phyloP scores from a whole-genome alignment of 768 basidiomycete species.

The Boletus patriciae region DNA sequence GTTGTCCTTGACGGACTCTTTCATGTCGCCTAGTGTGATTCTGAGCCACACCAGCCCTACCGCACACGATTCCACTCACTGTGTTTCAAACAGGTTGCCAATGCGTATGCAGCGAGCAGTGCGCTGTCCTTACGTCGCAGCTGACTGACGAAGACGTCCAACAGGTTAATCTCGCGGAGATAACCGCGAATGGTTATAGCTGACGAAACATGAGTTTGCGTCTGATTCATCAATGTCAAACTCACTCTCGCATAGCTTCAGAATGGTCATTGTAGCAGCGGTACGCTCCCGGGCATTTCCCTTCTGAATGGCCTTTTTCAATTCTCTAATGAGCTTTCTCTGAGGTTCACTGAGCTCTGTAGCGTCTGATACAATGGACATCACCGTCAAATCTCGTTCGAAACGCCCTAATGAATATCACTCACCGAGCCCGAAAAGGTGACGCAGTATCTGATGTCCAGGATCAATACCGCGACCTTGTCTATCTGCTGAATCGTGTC shows the following conservation, averaged over 20 bases:
- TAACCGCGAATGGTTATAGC: conserved; percentile 3
- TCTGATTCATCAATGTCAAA: neutral
- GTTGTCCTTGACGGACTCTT: conserved; percentile 5
- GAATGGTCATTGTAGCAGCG: conserved; percentile 22
- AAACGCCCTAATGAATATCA: neutral
- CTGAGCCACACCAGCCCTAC: neutral
- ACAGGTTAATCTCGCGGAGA: conserved; percentile 9
- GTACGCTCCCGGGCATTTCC: conserved; percentile 19
- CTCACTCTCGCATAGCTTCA: conserved; percentile 24
- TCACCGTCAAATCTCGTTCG: neutral
- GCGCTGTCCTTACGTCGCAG: conserved; percentile 15
- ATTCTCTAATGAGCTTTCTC: conserved; percentile 9
- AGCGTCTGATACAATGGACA: conserved; percentile 4
- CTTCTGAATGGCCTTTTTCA: conserved; percentile 1
- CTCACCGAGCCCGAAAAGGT: conserved; percentile 22
- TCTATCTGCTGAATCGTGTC: neutral
- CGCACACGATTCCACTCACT: conserved; percentile 5
- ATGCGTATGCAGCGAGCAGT: conserved; percentile 24
- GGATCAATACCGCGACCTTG: neutral
- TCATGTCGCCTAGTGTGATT: conserved; percentile 14
- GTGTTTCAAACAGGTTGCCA: conserved; percentile 16
- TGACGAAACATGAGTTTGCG: conserved; percentile 3
- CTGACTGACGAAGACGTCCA: conserved; percentile 16
- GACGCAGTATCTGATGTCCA: conserved; percentile 3
- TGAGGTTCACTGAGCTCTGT: neutral